phyloP scores from a whole-genome alignment of 1,139 yeast species.

The Pneumocystis sp. region DNA sequence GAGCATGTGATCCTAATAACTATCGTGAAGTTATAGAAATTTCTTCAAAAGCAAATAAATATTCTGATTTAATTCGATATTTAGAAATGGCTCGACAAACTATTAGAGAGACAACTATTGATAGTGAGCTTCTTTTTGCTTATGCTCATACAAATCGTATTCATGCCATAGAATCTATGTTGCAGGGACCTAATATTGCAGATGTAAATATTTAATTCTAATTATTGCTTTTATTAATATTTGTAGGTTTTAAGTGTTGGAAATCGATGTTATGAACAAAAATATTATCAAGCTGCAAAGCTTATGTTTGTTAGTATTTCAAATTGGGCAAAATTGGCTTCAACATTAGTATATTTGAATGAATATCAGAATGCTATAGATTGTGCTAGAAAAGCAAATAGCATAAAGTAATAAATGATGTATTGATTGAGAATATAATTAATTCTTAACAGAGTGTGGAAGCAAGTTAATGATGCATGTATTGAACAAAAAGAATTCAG shows the following conservation, averaged over 20 bases:
- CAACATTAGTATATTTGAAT: conserved; percentile 77
- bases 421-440: neutral
- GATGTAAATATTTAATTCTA: conserved; percentile 42
- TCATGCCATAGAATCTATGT: conserved; percentile 68
- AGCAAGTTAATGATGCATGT: conserved; percentile 93
- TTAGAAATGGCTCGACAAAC: conserved; percentile 89
- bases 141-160: conserved; percentile 68
- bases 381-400: conserved; percentile 96
- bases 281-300: conserved; percentile 87
- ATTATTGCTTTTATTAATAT: neutral
- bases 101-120: conserved; percentile 80
- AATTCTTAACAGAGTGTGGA: conserved; percentile 49
- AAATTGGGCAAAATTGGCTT: conserved; percentile 88
- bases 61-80: conserved; percentile 77
- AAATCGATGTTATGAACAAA: conserved; percentile 68
- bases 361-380: conserved; percentile 97
- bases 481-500: conserved; percentile 89
- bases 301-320: conserved; percentile 72
- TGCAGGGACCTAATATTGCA: conserved; percentile 82
- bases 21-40: conserved; percentile 86
- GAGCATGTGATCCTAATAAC: conserved; percentile 82
- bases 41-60: conserved; percentile 91
- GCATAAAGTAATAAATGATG: conserved; percentile 34
- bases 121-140: conserved; percentile 77
- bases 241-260: conserved; percentile 42